A percentile compares a stretch with the other conserved stretches of the same genome.
Conservation (phyloP, 371 early-diverging fungal genomes). For the Apophysomyces elegans region DNA sequence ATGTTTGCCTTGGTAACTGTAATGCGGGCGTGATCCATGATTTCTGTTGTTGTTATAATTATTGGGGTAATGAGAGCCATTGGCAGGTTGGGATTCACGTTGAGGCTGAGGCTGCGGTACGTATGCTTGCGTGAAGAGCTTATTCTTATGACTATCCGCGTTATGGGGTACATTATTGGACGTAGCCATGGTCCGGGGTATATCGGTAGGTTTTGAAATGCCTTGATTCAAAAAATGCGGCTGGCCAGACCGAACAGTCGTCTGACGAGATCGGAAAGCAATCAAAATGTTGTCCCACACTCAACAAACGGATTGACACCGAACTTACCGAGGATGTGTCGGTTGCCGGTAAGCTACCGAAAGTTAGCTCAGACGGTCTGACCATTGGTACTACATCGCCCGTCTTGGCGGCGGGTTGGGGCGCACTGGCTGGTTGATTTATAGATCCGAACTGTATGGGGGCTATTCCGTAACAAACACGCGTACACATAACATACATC, state of each 20-base stretch:
- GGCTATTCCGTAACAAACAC: constrained; percentile 16
- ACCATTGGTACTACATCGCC: constrained; percentile 21
- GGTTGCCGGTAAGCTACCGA: constrained; percentile 50
- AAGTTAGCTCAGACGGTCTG: constrained; percentile 38
- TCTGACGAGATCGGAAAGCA: constrained; percentile 10
- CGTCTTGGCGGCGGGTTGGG: constrained; percentile 22
- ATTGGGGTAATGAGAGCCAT: background rate
- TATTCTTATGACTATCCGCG: constrained; percentile 16
- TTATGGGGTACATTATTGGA: constrained; percentile 1
- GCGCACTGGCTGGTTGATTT: constrained; percentile 35
- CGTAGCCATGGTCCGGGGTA: constrained; percentile 3
- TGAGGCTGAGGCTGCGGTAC: constrained; percentile 10
- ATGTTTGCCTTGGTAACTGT: constrained; percentile 6
- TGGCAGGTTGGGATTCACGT: background rate
- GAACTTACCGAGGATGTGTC: constrained; percentile 42
- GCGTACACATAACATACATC: constrained; percentile 1
- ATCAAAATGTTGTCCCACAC: background rate
- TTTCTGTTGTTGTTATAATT: constrained; percentile 18
- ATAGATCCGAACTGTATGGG: constrained; percentile 66
- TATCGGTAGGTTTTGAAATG: background rate
- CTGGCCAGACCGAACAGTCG: background rate
- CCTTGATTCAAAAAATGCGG: background rate
- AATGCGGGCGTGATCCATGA: constrained; percentile 18
- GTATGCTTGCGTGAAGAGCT: constrained; percentile 17
- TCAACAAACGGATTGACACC: background rate